phyloP scores from a whole-genome alignment of 345 rosid genomes.

The Camelina hispida region DNA sequence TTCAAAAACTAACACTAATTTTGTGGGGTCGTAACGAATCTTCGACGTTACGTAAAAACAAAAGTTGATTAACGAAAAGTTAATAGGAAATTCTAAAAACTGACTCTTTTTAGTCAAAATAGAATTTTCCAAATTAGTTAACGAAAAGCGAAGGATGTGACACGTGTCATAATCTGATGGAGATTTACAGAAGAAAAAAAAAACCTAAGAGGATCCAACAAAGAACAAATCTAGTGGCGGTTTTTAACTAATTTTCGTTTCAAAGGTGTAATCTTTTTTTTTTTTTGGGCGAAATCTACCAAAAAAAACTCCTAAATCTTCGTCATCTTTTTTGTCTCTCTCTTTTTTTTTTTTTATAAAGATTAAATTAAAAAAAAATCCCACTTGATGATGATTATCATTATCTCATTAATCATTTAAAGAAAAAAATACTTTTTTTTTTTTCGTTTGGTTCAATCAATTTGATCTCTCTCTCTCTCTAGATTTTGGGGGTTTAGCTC shows the following conservation, averaged over 20 bases:
- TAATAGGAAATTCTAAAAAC: not conserved
- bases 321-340: constrained; percentile 1
- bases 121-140: not conserved
- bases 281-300: not conserved
- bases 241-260: not conserved
- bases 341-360: no score
- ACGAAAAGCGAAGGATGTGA: not conserved
- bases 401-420: constrained; percentile 15
- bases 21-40: no score
- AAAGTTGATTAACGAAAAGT: not conserved
- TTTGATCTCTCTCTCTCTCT: constrained; percentile 9
- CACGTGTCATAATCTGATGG: constrained; percentile 38
- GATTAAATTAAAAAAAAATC: constrained; percentile 12
- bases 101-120: not conserved
- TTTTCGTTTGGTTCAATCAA: not conserved
- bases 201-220: constrained; percentile 8
- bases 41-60: not conserved
- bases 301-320: constrained; percentile 15
- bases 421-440: not conserved
- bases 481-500: constrained; percentile 24
- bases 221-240: constrained; percentile 14
- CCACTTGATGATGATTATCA: constrained; percentile 20
- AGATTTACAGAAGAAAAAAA: not conserved
- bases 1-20: no score
- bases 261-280: not conserved